phyloP scores from a whole-genome alignment of 768 basidiomycete species.

The Phallus indusiatus region DNA sequence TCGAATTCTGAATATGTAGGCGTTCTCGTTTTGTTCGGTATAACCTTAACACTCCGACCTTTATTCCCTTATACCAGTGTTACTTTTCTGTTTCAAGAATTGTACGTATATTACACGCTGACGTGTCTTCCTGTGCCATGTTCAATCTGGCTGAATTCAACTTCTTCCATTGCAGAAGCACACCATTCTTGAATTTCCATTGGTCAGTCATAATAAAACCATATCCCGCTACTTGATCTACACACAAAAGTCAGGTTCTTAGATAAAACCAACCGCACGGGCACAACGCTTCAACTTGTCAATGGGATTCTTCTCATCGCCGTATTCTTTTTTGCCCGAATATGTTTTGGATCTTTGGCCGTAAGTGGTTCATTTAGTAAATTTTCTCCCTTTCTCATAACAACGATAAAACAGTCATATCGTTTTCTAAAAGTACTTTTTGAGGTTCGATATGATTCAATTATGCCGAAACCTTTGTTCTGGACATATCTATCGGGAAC shows the following conservation, averaged over 20 bases:
- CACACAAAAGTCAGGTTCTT: constrained; percentile 43
- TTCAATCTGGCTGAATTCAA: constrained; percentile 1
- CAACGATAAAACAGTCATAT: constrained; percentile 3
- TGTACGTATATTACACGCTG: too few relatives aligned
- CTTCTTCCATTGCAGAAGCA: constrained; percentile 39
- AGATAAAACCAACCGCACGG: constrained; percentile 68
- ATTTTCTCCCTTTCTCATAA: neutral
- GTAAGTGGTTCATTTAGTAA: constrained; percentile 19
- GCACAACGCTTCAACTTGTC: constrained; percentile 52
- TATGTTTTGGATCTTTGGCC: constrained; percentile 53
- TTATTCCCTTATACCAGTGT: constrained; percentile 74
- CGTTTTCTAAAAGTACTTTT: neutral
- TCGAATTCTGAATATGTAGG: constrained; percentile 54
- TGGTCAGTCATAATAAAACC: constrained; percentile 37
- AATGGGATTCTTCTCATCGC: constrained; percentile 62
- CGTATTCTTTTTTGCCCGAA: constrained; percentile 60
- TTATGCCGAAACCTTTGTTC: neutral
- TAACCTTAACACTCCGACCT: constrained; percentile 24
- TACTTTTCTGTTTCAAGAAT: constrained; percentile 78
- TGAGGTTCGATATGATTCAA: neutral
- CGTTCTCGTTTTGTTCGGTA: constrained; percentile 45
- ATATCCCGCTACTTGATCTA: neutral
- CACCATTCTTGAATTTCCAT: constrained; percentile 81
- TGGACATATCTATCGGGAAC: constrained; percentile 1
- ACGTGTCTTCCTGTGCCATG: neutral